These are phyloP conservation scores for Pythium rhizo-oryzae DNA, from an alignment of 352 stramenopile species.

Conservation along the genomic window DNA sequence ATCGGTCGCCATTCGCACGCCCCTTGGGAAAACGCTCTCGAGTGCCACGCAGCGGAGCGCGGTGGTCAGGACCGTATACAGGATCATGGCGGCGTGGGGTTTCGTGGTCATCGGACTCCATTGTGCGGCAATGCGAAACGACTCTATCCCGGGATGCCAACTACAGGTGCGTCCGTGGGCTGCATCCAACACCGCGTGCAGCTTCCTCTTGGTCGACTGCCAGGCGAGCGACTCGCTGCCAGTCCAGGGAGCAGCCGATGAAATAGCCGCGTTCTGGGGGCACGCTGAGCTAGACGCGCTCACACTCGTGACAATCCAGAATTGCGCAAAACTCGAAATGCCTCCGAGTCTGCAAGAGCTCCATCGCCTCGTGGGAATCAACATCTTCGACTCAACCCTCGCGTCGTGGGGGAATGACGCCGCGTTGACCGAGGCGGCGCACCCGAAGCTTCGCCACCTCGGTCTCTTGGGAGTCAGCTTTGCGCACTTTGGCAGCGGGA, in stretches of 20 bases:
- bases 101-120: constrained; percentile 12
- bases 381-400: constrained; percentile 48
- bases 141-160: constrained; percentile 10
- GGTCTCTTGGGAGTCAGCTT: constrained; percentile 9
- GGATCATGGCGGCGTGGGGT: constrained; percentile 10
- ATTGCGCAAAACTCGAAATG: constrained; percentile 43
- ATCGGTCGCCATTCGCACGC: not conserved
- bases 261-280: constrained; percentile 10
- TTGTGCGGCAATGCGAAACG: constrained; percentile 5
- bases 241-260: not conserved
- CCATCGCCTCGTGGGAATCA: constrained; percentile 33
- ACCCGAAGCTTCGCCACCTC: constrained; percentile 30
- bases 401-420: constrained; percentile 31
- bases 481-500: constrained; percentile 7
- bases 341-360: constrained; percentile 33
- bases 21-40: not conserved
- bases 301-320: constrained; percentile 35
- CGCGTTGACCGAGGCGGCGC: constrained; percentile 27
- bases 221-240: not conserved
- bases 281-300: constrained; percentile 7
- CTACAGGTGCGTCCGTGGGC: constrained; percentile 24
- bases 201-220: constrained; percentile 24
- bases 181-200: constrained; percentile 11
- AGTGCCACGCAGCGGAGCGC: not conserved
- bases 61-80: not conserved